These are phyloP conservation scores for Pugionium dolabratum DNA, from an alignment of 345 rosid species.

Conservation along the genomic window DNA sequence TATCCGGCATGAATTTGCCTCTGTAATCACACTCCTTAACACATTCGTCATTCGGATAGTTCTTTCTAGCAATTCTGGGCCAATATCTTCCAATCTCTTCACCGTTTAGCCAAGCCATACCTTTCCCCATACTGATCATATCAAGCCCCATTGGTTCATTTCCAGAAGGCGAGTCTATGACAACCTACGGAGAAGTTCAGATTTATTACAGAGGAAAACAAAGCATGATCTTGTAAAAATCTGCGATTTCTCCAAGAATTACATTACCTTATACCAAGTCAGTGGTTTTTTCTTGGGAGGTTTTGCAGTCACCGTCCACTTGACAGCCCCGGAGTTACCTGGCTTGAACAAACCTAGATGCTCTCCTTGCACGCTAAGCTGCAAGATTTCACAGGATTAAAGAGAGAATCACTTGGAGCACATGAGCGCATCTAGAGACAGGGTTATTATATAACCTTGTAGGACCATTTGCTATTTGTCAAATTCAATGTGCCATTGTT, in stretches of 20 bases:
- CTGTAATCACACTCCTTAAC: conserved; percentile 72
- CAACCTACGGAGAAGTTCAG: conserved; percentile 48
- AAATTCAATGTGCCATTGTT: conserved; percentile 70
- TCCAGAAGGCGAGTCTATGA: conserved; percentile 74
- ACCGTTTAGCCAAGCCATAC: conserved; percentile 97
- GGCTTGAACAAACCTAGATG: conserved; percentile 62
- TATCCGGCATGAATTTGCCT: conserved; percentile 74
- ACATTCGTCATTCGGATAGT: conserved; percentile 53
- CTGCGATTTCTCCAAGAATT: conserved; percentile 20
- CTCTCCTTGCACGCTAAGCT: conserved; percentile 89
- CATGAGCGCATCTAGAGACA: conserved; percentile 6
- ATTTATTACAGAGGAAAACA: conserved; percentile 2
- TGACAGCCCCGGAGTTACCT: conserved; percentile 45
- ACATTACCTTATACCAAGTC: conserved; percentile 89
- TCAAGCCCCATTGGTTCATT: conserved; percentile 87
- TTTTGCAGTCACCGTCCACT: conserved; percentile 66
- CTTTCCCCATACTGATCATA: conserved; percentile 93
- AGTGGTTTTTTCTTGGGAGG: conserved; percentile 76
- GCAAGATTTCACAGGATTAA: conserved; percentile 29
- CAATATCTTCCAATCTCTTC: conserved; percentile 95
- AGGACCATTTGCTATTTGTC: conserved; percentile 64
- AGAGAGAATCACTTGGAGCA: not conserved
- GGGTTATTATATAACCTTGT: conserved; percentile 78
- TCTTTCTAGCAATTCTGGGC: conserved; percentile 59
- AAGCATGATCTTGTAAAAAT: conserved; percentile 9